phyloP scores from a whole-genome alignment of 805 yeast species.

The Ogataea wickerhamii region DNA sequence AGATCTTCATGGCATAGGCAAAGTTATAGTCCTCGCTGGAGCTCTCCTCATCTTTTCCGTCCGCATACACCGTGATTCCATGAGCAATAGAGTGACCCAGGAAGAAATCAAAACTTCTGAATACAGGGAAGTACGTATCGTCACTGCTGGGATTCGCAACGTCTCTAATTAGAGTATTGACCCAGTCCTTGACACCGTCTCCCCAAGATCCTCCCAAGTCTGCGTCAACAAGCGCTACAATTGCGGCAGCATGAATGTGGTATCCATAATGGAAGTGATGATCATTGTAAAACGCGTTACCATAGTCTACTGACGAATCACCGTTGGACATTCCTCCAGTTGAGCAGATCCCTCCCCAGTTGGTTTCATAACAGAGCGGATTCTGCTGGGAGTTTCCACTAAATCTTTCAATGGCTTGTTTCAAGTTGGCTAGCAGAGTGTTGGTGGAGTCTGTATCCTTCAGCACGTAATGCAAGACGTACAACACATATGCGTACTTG shows the following conservation, averaged over 20 bases:
- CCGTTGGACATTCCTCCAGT: constrained; percentile 49
- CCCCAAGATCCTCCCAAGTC: constrained; percentile 51
- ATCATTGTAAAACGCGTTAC: constrained; percentile 68
- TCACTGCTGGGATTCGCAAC: constrained; percentile 54
- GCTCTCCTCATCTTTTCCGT: constrained; percentile 66
- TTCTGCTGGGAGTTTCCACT: constrained; percentile 58
- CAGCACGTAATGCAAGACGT: constrained; percentile 63
- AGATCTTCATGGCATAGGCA: constrained; percentile 60
- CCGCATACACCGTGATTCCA: constrained; percentile 53
- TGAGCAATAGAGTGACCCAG: constrained; percentile 69
- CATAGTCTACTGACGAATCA: constrained; percentile 59
- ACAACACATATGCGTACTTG: constrained; percentile 80
- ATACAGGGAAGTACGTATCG: constrained; percentile 56
- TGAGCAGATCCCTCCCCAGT: constrained; percentile 72
- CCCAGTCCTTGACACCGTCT: constrained; percentile 47
- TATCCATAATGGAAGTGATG: constrained; percentile 79
- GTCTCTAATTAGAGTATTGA: constrained; percentile 57
- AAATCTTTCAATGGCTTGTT: constrained; percentile 64
- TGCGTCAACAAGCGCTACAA: constrained; percentile 52
- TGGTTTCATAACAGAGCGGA: constrained; percentile 72
- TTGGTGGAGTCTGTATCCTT: constrained; percentile 49
- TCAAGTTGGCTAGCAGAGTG: constrained; percentile 52
- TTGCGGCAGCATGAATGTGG: constrained; percentile 67
- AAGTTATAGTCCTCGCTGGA: constrained; percentile 64
- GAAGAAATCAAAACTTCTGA: constrained; percentile 61